These are phyloP conservation scores for Hibiscus syriacus DNA, from an alignment of 345 rosid genomes.

Conservation along the genomic window DNA sequence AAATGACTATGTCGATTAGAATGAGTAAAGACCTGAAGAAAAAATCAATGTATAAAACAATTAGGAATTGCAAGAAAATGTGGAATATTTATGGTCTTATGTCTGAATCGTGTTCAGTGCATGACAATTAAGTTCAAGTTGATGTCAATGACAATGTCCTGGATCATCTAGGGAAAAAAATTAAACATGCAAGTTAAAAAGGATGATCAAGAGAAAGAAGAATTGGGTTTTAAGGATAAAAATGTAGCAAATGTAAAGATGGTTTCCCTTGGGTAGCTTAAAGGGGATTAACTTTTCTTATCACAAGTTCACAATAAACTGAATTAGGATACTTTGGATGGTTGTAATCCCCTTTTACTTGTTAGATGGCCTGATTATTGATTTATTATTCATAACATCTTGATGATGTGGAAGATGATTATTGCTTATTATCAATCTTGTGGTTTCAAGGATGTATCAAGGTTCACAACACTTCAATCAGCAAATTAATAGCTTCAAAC, in stretches of 20 bases:
- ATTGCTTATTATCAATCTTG: background rate
- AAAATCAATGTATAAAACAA: background rate
- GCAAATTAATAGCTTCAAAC: background rate
- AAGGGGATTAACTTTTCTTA: background rate
- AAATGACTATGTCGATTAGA: background rate
- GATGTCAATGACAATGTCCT: background rate
- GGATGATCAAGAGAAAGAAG: background rate
- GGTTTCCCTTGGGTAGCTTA: background rate
- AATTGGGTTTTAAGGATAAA: background rate
- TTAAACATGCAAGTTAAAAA: background rate
- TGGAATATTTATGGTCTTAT: background rate
- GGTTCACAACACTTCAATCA: background rate
- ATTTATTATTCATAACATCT: background rate
- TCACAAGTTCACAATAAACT: background rate
- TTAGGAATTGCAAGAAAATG: background rate
- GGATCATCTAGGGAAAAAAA: background rate
- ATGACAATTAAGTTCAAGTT: background rate
- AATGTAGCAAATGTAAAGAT: background rate
- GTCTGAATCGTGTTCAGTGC: background rate
- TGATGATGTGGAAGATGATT: background rate
- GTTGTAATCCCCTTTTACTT: background rate
- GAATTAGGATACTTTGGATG: background rate
- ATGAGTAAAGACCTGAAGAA: background rate
- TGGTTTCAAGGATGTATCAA: background rate
- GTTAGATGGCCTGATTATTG: background rate